Conservation (phyloP, 2,329 filamentous ascomycete species). For the Zymoseptoria brevis region DNA sequence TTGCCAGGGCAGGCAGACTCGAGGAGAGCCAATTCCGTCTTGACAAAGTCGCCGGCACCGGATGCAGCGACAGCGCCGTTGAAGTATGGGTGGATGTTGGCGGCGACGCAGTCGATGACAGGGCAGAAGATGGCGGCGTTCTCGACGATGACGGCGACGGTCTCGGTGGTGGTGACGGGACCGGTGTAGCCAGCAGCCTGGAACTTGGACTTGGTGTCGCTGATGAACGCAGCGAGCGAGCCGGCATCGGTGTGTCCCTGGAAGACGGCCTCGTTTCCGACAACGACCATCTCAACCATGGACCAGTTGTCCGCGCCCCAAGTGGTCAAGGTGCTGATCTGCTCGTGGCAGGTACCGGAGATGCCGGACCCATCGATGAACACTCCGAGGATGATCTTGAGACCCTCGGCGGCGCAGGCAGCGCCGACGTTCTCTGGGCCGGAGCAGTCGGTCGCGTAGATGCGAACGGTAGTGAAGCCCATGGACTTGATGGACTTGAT, state of each 20-base stretch:
- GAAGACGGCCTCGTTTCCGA: constrained; percentile 88
- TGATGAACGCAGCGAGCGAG: constrained; percentile 64
- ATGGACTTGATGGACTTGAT: constrained; percentile 36
- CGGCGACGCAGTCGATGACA: constrained; percentile 68
- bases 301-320: constrained; percentile 68
- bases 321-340: constrained; percentile 63
- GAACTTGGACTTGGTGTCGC: constrained; percentile 57
- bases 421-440: constrained; percentile 67
- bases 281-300: constrained; percentile 68
- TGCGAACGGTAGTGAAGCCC: constrained; percentile 59
- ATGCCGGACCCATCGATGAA: constrained; percentile 62
- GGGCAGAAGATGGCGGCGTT: constrained; percentile 58
- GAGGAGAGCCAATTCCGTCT: constrained; percentile 63
- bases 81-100: constrained; percentile 94
- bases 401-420: constrained; percentile 56
- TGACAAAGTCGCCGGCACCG: constrained; percentile 68
- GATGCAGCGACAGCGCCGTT: constrained; percentile 58
- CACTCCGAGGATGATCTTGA: constrained; percentile 80
- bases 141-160: constrained; percentile 66
- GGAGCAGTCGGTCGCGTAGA: constrained; percentile 89
- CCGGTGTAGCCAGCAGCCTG: constrained; percentile 52
- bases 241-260: constrained; percentile 57
- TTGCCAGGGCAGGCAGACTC: constrained; percentile 62
- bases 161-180: constrained; percentile 76
- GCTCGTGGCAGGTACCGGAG: constrained; percentile 52